Conservation (phyloP, 345 rosid species). For the Gynandropsis gynandra region DNA sequence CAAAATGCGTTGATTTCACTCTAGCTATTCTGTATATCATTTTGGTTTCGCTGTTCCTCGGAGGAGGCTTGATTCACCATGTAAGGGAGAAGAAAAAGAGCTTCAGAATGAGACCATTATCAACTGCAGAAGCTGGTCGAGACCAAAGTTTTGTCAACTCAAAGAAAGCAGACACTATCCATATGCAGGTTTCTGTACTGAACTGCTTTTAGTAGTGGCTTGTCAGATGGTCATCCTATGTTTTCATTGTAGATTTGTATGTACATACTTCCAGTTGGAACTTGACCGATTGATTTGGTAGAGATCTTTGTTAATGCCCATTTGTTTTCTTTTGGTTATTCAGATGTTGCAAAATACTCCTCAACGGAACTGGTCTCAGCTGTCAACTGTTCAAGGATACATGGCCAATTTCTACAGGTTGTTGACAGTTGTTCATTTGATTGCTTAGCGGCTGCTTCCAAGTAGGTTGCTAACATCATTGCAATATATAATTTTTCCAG, state of each 20-base stretch:
- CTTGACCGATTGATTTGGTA: constrained; percentile 1
- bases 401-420: constrained; percentile 83
- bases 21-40: constrained; percentile 61
- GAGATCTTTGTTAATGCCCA: constrained; percentile 9
- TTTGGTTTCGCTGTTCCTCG: constrained; percentile 65
- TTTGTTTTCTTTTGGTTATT: constrained; percentile 13
- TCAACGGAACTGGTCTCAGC: constrained; percentile 53
- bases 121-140: constrained; percentile 26
- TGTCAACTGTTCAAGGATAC: constrained; percentile 84
- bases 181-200: constrained; percentile 46
- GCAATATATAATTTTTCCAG: constrained; percentile 36
- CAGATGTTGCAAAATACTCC: constrained; percentile 71
- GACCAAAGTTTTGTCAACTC: constrained; percentile 31
- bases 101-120: constrained; percentile 45
- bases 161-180: constrained; percentile 59
- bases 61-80: constrained; percentile 67
- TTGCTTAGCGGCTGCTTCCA: constrained; percentile 13
- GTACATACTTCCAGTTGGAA: neutral
- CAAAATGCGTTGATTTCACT: constrained; percentile 68
- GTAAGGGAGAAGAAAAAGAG: constrained; percentile 43
- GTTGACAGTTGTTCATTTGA: constrained; percentile 14
- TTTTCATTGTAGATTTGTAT: too few relatives aligned
- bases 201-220: too few relatives aligned
- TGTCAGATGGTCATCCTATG: too few relatives aligned
- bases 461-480: constrained; percentile 6